Conservation (phyloP, 805 yeast species). For the Candida khao-thaluensis region DNA sequence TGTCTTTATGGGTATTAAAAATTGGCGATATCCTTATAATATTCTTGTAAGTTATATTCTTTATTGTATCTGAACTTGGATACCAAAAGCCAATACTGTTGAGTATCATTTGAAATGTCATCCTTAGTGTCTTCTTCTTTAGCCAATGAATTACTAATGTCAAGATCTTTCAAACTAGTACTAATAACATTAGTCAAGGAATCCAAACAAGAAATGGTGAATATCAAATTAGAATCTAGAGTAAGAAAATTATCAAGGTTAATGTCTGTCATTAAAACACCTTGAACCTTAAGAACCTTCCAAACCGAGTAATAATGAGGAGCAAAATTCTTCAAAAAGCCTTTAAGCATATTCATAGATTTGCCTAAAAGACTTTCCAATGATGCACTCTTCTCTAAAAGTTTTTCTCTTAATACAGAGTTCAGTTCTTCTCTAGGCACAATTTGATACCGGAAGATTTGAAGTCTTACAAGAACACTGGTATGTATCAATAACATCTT, state of each 20-base stretch:
- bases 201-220: constrained; percentile 4
- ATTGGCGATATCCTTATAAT: neutral
- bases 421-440: neutral
- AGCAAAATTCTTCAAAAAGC: constrained; percentile 36
- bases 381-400: constrained; percentile 5
- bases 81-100: neutral
- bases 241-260: constrained; percentile 16
- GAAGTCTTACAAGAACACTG: constrained; percentile 17
- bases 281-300: constrained; percentile 57
- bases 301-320: constrained; percentile 59
- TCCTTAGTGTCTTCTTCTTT: too few relatives aligned
- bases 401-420: neutral
- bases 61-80: neutral
- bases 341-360: constrained; percentile 18
- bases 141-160: neutral
- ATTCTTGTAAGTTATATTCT: neutral
- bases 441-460: constrained; percentile 8
- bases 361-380: constrained; percentile 15
- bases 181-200: neutral
- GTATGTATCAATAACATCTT: constrained; percentile 25
- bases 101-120: too few relatives aligned
- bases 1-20: too few relatives aligned
- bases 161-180: neutral
- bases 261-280: constrained; percentile 36
- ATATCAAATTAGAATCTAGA: constrained; percentile 11